Evolutionary conservation across 768 basidiomycete species (phyloP), one percentile per base, ranked within the genome.

Genomic region (Daedaleopsis nitida): DNA sequence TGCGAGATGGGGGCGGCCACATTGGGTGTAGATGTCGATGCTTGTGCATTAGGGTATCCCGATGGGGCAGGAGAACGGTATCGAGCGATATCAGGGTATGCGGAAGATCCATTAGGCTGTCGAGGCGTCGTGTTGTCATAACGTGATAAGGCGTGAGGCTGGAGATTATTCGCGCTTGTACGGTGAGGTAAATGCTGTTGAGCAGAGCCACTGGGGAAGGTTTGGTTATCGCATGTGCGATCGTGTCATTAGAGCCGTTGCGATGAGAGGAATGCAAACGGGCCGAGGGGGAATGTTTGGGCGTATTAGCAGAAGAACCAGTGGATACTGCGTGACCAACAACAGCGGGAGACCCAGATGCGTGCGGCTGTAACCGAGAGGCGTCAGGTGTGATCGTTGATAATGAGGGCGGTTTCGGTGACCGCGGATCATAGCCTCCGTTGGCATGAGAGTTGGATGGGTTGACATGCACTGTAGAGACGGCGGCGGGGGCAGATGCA

Each of bases 171-270:
- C 24, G 62, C 59, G 44, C 64, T 70, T 3, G 63, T 57, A 17
- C 61, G 65, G 14, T 70, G 66, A 5, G 56, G 64, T 0, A 70
- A 57, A n/a, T 66, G 62, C 48, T 66, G 68, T 19, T 59, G 58
- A 19, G 39, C 27, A 47, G 57, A 44, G n/a, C 57, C 56, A 39
- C 51, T 66, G 21, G 62, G 71, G 71, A 72, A 5, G 63, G 59
- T 48, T 68, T 70, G 13, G 63, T 47, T n/a, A 58, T 60, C 8
- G 56, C 58, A 21, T 67, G 67, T 14, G 62, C 49, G 11, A 72
- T 68, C 5, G 71, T 72, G 21, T 72, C 71, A 39, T 59, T 69
- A 12, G 71, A 72, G 10, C 69, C 69, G 51, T 70, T 70, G 21
- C 69, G 68, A 55, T 68, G 67, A 14, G 65, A 32, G 7, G 27